Percentiles rank a stretch among this genome's conserved stretches.
Conservation (phyloP, 2,329 filamentous ascomycete species). For the Madurella mycetomatis region DNA sequence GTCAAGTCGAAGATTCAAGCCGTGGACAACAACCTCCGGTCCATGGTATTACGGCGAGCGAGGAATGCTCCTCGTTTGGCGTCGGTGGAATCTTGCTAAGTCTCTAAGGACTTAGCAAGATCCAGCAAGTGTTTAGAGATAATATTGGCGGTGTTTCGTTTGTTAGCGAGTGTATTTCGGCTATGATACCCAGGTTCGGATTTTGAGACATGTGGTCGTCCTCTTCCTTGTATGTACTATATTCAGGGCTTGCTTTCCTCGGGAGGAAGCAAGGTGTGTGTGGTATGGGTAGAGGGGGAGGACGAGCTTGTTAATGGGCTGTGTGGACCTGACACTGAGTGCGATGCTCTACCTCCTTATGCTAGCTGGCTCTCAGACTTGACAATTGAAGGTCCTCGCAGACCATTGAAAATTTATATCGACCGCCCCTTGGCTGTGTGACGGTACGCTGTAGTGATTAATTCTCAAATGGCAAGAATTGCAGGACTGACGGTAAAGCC, state of each 20-base stretch:
- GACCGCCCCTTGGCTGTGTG: background rate
- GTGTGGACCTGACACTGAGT: slow-evolving; percentile 9
- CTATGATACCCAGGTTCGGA: slow-evolving; percentile 19
- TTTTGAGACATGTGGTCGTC: slow-evolving; percentile 25
- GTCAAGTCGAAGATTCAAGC: slow-evolving; percentile 24
- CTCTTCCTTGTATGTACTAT: slow-evolving; percentile 20
- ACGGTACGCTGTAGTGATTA: background rate
- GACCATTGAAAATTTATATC: slow-evolving; percentile 17
- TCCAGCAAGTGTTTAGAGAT: slow-evolving; percentile 4
- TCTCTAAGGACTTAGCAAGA: slow-evolving; percentile 8
- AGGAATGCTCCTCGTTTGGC: slow-evolving; percentile 4
- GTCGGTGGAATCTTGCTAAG: slow-evolving; percentile 3
- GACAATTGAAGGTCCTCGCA: slow-evolving; percentile 22
- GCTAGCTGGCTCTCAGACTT: slow-evolving; percentile 9
- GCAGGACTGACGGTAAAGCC: no score
- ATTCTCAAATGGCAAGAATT: no score
- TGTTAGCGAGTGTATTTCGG: slow-evolving; percentile 19
- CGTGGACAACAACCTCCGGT: slow-evolving; percentile 8
- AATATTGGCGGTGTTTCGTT: slow-evolving; percentile 8
- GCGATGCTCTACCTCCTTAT: background rate
- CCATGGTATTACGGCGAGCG: slow-evolving; percentile 10
- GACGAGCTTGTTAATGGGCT: slow-evolving; percentile 15
- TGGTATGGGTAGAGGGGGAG: slow-evolving; percentile 11
- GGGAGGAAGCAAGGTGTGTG: slow-evolving; percentile 8
- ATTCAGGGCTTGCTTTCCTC: slow-evolving; percentile 10